Conservation (phyloP, 768 basidiomycete genomes). For the Kwoniella mangroviensis region DNA sequence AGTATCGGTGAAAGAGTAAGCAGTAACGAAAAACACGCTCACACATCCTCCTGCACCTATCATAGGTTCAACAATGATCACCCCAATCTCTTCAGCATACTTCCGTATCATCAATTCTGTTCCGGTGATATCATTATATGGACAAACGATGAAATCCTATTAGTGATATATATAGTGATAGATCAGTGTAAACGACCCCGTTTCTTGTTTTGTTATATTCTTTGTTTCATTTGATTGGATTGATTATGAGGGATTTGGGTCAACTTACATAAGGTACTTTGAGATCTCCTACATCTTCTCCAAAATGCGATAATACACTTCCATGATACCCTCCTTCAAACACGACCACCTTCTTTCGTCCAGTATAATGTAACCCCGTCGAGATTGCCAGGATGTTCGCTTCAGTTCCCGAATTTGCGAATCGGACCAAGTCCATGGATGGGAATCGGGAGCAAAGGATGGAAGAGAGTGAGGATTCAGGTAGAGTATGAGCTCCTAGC, state of each 20-base stretch:
- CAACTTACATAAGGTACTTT: constrained; percentile 31
- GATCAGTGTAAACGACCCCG: no score
- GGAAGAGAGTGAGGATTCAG: constrained; percentile 25
- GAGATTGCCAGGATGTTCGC: constrained; percentile 31
- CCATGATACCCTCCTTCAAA: constrained; percentile 37
- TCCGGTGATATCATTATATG: constrained; percentile 31
- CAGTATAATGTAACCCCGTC: constrained; percentile 23
- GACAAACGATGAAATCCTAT: constrained; percentile 28
- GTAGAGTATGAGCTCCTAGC: constrained; percentile 31
- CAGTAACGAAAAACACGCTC: not conserved
- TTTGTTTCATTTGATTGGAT: no score
- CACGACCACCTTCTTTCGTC: constrained; percentile 26
- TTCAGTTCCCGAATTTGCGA: constrained; percentile 39
- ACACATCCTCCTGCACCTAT: constrained; percentile 27
- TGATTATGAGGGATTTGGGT: no score
- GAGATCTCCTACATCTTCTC: constrained; percentile 19
- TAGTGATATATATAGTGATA: not conserved
- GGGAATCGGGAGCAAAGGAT: constrained; percentile 28
- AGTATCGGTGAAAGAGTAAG: not conserved
- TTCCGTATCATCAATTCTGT: not conserved
- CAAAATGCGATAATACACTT: constrained; percentile 25
- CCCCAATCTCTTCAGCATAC: constrained; percentile 13
- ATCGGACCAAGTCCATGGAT: constrained; percentile 31
- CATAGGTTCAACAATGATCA: constrained; percentile 37
- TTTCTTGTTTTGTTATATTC: no score